Evolutionary conservation across 106 monocot species (phyloP), one percentile per base, ranked within the genome.

Genomic region (Phalaenopsis aphrodite): DNA sequence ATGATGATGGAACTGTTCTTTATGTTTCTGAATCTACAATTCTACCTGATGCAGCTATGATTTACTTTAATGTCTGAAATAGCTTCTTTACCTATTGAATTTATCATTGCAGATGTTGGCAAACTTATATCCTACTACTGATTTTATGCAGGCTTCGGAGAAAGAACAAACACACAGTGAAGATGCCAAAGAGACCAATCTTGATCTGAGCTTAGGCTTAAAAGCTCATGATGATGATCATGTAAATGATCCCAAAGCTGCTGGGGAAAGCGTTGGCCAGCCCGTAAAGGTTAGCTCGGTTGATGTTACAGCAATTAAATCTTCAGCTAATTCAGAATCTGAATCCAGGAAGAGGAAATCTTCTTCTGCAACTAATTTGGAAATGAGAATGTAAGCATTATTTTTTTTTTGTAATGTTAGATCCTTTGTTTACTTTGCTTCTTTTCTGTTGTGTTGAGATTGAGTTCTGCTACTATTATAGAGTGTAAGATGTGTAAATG

Each of bases 321-420:
- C 74, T 74, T 74, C 74, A 42, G 74, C 69, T 69, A 69, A 69
- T 69, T 61, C 61, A n/a, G 61, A 61, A 21, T 61, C 61, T 61
- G 61, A 61, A 61, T 21, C 21, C n/a, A 61, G 61, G 6, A 61
- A 61, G 61, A 61, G 61, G n/a, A 74, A 74, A 0, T 18, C 74
- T 74, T 58, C 68, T 24, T 69, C 69, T 14, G 24, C 74, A 74
- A 39, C 69, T 39, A 69, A 39, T 69, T 43, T 74, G n/a, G 74
- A 74, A 43, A 74, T 74, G 74, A 74, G 74, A 19, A 19, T 74
- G 74, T 74, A 43, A 74, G 74, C 69, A 39, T 52, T 52, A 11
- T 52, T 52, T 47, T 47, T n/a, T n/a, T 47, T 64, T 64, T 5
- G 2, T 64, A n/a, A 23, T 64, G n/a, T 3, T 37, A 37, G 38